These are phyloP conservation scores for Penicillium sp. DNA, from an alignment of 2,329 filamentous ascomycete genomes.

Conservation along the genomic window DNA sequence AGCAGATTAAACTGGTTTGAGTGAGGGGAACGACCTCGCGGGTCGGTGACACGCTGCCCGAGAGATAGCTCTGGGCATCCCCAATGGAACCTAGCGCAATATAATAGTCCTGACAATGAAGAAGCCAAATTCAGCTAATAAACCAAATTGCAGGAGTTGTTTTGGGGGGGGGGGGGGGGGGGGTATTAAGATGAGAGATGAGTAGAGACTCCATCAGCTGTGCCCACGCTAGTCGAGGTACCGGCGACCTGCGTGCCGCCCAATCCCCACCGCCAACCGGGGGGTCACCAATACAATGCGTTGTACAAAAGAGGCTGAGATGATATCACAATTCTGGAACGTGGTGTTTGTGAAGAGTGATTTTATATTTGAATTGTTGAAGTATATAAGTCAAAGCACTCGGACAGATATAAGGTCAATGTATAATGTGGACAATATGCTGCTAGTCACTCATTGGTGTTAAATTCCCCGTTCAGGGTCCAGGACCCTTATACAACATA, in stretches of 20 bases:
- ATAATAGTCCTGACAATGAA: neutral
- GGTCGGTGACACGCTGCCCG: conserved; percentile 6
- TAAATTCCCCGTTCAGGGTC: neutral
- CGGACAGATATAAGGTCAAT: too few species aligned
- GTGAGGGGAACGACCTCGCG: conserved; percentile 10
- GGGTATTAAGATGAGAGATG: neutral
- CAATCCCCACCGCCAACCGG: conserved; percentile 11
- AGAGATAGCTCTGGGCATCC: conserved; percentile 7
- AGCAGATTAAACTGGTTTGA: neutral
- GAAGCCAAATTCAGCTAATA: neutral
- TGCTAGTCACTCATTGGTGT: neutral
- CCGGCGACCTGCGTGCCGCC: neutral
- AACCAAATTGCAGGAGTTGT: neutral
- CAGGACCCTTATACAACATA: too few species aligned
- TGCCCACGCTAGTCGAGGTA: conserved; percentile 11
- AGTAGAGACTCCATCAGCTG: conserved; percentile 6
- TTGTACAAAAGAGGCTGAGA: neutral
- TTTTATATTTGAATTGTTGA: too few species aligned
- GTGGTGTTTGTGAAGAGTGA: too few species aligned
- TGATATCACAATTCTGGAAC: neutral
- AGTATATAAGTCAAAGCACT: too few species aligned
- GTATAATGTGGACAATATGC: too few species aligned
- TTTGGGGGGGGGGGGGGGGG: too few species aligned
- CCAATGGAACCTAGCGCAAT: conserved; percentile 1
- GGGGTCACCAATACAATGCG: neutral